Conservation (phyloP, 1,284 basidiomycete species). For the Xerocomus nothofagi region DNA sequence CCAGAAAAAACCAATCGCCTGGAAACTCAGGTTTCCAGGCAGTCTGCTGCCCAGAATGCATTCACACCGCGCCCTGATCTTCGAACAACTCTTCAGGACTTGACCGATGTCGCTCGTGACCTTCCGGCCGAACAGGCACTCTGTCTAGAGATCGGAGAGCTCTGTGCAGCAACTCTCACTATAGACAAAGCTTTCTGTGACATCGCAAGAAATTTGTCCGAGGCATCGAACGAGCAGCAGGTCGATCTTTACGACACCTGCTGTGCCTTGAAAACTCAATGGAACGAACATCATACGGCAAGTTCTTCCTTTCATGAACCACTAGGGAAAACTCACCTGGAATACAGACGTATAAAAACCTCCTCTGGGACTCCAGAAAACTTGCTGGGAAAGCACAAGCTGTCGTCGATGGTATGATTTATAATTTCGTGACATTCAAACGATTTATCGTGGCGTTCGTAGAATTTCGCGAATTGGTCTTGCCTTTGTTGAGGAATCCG, state of each 20-base stretch:
- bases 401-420: slow-evolving; percentile 18
- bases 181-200: slow-evolving; percentile 21
- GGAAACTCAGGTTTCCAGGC: neutral
- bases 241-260: slow-evolving; percentile 17
- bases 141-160: slow-evolving; percentile 14
- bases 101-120: slow-evolving; percentile 4
- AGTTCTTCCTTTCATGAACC: neutral
- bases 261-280: slow-evolving; percentile 10
- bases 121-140: slow-evolving; percentile 17
- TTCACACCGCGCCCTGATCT: neutral
- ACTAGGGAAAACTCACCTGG: neutral
- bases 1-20: neutral
- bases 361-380: slow-evolving; percentile 24
- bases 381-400: slow-evolving; percentile 23
- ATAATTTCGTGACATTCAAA: neutral
- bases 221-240: slow-evolving; percentile 5
- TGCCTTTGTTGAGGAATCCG: slow-evolving; percentile 15
- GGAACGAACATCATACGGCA: slow-evolving; percentile 21
- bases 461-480: slow-evolving; percentile 22
- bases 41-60: too few relatives aligned
- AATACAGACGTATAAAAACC: slow-evolving; percentile 14
- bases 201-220: slow-evolving; percentile 11
- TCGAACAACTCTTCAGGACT: neutral
- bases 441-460: neutral
- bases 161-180: slow-evolving; percentile 15